Evolutionary conservation across 768 basidiomycete genomes (phyloP).

Genomic region (Leccinum pellstonianum): DNA sequence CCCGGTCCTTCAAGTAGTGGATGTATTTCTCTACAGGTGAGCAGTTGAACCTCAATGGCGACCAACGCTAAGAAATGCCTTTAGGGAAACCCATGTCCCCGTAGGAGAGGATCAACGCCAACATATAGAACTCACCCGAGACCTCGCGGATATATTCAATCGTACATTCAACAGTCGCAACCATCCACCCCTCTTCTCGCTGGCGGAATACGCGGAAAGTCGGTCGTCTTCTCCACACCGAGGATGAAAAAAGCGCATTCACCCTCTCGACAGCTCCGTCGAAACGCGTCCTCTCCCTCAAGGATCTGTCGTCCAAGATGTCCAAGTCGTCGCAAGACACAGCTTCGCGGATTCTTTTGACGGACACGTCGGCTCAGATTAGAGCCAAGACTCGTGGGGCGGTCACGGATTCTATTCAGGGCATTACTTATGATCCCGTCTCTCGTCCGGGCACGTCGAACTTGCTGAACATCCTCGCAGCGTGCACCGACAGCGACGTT

Average conservation of each 20-base stretch:
- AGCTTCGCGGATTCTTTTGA: conserved; percentile 82
- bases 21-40: conserved; percentile 83
- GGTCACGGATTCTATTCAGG: conserved; percentile 77
- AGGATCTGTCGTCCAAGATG: conserved; percentile 88
- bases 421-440: conserved; percentile 78
- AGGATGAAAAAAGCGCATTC: neutral
- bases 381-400: conserved; percentile 70
- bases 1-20: conserved; percentile 91
- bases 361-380: conserved; percentile 65
- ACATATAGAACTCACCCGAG: conserved; percentile 86
- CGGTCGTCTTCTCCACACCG: conserved; percentile 27
- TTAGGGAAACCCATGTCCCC: conserved; percentile 87
- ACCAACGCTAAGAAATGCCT: neutral
- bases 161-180: conserved; percentile 49
- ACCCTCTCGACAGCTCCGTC: conserved; percentile 56
- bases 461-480: conserved; percentile 74
- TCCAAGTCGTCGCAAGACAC: conserved; percentile 86
- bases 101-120: conserved; percentile 97
- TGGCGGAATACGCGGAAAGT: conserved; percentile 77
- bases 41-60: conserved; percentile 14
- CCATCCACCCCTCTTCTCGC: conserved; percentile 56
- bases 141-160: conserved; percentile 84
- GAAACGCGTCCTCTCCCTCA: conserved; percentile 81
- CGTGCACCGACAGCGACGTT: conserved; percentile 56
- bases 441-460: conserved; percentile 84